Percentiles rank a stretch among this genome's conserved stretches.
phyloP scores from a whole-genome alignment of 2,329 filamentous ascomycete species.

The Exophiala bonariae region DNA sequence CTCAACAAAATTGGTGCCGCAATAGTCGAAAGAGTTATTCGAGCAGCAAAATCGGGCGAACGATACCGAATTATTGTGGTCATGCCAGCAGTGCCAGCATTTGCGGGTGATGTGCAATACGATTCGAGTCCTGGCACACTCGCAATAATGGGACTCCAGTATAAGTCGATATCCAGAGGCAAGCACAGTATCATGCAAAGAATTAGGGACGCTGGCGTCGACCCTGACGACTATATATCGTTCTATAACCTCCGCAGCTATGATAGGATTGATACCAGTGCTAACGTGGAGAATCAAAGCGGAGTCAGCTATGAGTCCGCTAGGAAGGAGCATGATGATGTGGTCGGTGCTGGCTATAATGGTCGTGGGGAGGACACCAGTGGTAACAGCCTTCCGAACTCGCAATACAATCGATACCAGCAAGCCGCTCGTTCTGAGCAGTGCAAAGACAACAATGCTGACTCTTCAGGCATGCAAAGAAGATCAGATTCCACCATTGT shows the following conservation, averaged over 20 bases:
- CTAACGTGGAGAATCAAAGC: constrained; percentile 40
- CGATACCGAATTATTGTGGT: constrained; percentile 73
- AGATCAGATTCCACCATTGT: constrained; percentile 69
- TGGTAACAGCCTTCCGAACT: constrained; percentile 11
- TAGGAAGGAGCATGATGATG: constrained; percentile 43
- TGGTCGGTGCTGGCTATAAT: constrained; percentile 49
- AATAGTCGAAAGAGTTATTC: constrained; percentile 74
- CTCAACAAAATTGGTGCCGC: constrained; percentile 76
- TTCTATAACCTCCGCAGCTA: constrained; percentile 87
- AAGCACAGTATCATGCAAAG: constrained; percentile 76
- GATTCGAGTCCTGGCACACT: constrained; percentile 74
- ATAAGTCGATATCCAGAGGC: constrained; percentile 74
- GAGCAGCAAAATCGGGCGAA: constrained; percentile 65
- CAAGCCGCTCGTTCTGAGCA: constrained; percentile 67
- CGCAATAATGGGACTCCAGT: constrained; percentile 88
- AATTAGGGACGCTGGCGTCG: constrained; percentile 63
- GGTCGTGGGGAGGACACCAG: constrained; percentile 35
- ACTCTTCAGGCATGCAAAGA: constrained; percentile 81
- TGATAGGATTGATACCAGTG: constrained; percentile 69
- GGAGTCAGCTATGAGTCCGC: constrained; percentile 48
- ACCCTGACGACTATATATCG: constrained; percentile 71
- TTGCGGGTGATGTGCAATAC: constrained; percentile 74
- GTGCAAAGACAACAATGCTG: too few species aligned
- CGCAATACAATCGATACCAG: constrained; percentile 69
- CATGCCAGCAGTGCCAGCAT: constrained; percentile 78